Conservation (phyloP, 1,139 yeast genomes). For the Lodderomyces parapsilosis region DNA sequence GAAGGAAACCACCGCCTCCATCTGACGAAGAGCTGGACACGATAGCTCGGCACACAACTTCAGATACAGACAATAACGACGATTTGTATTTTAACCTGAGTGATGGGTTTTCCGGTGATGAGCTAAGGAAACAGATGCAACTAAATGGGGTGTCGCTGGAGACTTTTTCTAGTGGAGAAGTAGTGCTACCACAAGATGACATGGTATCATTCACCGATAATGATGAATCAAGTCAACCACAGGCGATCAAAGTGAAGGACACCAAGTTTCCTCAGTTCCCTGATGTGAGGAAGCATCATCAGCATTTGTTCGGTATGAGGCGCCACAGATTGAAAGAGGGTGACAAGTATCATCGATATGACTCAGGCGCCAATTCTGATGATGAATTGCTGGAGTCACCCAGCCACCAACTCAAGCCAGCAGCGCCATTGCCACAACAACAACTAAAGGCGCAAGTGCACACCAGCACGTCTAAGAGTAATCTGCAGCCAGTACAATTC, state of each 20-base stretch:
- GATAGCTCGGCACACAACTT: not conserved
- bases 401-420: conserved; percentile 1
- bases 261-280: conserved; percentile 31
- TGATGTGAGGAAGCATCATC: conserved; percentile 16
- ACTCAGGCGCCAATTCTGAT: conserved; percentile 3
- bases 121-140: conserved; percentile 8
- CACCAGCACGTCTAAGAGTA: conserved; percentile 9
- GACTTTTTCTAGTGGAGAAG: conserved; percentile 18
- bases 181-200: conserved; percentile 15
- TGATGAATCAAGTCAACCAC: conserved; percentile 8
- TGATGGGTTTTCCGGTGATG: conserved; percentile 2
- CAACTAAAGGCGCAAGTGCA: not conserved
- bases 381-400: conserved; percentile 1
- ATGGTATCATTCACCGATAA: conserved; percentile 10
- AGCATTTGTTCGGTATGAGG: conserved; percentile 9
- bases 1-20: conserved; percentile 30
- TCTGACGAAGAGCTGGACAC: conserved; percentile 3
- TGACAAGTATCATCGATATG: not conserved
- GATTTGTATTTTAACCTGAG: not conserved
- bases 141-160: conserved; percentile 11
- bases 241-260: conserved; percentile 4
- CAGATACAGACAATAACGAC: not conserved
- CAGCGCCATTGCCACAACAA: not conserved
- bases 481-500: conserved; percentile 37
- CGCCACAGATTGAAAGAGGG: conserved; percentile 1